These are phyloP conservation scores for Amaranthus hypochondriacus DNA, from an alignment of 148 eudicot species.

Conservation along the genomic window DNA sequence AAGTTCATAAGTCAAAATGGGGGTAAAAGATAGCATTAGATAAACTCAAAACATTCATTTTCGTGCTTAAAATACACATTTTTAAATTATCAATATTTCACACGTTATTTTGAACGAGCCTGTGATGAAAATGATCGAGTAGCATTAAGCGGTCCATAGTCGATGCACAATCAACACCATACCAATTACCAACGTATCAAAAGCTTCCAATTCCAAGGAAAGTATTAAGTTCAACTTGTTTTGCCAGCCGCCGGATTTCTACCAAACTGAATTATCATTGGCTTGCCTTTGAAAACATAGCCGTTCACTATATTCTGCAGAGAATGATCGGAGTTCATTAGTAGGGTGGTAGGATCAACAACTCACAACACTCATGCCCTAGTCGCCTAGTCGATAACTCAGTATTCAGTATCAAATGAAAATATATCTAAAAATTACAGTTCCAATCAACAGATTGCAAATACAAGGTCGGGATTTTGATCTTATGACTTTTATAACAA, in stretches of 20 bases:
- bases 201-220: neutral
- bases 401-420: neutral
- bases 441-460: neutral
- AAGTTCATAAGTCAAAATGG: no score
- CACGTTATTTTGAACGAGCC: no score
- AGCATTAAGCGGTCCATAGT: no score
- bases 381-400: neutral
- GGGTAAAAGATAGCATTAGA: no score
- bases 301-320: conserved; percentile 83
- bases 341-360: neutral
- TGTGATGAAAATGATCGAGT: no score
- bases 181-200: neutral
- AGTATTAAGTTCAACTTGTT: conserved; percentile 17
- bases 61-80: no score
- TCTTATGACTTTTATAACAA: no score
- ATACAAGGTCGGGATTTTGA: no score
- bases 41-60: no score
- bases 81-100: no score
- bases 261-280: conserved; percentile 94
- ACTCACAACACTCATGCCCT: neutral
- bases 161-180: no score
- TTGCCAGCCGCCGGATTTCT: conserved; percentile 52
- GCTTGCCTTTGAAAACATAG: conserved; percentile 86
- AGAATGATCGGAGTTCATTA: neutral
- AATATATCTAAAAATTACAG: neutral